Evolutionary conservation across 1,284 basidiomycete species (phyloP).

Genomic region (Thecaphora thlaspeos): DNA sequence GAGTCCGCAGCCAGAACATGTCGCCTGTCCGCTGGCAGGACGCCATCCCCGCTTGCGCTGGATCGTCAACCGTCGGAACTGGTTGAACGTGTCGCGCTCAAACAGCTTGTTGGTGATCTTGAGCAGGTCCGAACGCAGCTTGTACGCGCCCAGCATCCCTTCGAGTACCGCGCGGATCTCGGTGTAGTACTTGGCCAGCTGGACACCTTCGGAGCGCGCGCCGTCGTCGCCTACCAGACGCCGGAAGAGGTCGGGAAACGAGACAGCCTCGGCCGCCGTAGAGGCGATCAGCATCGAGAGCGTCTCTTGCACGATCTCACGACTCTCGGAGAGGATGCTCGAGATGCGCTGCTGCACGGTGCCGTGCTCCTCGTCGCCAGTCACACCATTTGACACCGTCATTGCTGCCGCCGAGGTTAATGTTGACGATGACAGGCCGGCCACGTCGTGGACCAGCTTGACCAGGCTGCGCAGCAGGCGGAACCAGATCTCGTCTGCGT

Average conservation of each 20-base stretch:
- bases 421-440: conserved; percentile 5
- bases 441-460: conserved; percentile 67
- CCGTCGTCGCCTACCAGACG: conserved; percentile 62
- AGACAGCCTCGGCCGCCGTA: conserved; percentile 76
- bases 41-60: conserved; percentile 59
- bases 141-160: conserved; percentile 91
- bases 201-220: background rate
- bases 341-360: conserved; percentile 2
- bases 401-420: background rate
- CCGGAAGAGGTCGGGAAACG: conserved; percentile 87
- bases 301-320: conserved; percentile 77
- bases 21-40: conserved; percentile 7
- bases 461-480: conserved; percentile 78
- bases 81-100: conserved; percentile 76
- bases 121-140: conserved; percentile 86
- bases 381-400: no score
- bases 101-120: conserved; percentile 79
- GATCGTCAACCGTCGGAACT: conserved; percentile 63
- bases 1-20: conserved; percentile 16
- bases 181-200: conserved; percentile 65
- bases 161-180: conserved; percentile 87
- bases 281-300: conserved; percentile 81
- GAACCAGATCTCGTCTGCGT: conserved; percentile 87
- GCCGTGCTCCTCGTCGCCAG: no score
- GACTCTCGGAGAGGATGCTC: conserved; percentile 5